Conservation (phyloP, 768 basidiomycete genomes). For the Goffeauzyma gilvescens region DNA sequence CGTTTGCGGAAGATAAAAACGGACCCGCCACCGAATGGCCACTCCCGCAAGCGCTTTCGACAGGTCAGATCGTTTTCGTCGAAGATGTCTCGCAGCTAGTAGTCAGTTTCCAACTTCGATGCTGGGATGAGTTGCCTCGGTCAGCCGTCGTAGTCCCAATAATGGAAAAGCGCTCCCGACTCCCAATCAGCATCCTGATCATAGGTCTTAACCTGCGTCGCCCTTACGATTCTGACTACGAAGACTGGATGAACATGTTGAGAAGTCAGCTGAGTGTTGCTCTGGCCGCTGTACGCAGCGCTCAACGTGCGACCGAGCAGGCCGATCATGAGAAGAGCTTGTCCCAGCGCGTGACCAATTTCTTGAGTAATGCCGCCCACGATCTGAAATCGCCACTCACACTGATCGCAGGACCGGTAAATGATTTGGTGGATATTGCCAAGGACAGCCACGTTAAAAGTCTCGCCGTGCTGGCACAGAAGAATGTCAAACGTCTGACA, state of each 20-base stretch:
- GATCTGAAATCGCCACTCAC: conserved; percentile 26
- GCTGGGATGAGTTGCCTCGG: conserved; percentile 26
- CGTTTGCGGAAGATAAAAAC: not conserved
- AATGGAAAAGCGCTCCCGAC: conserved; percentile 16
- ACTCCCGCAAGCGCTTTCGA: conserved; percentile 19
- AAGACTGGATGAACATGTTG: conserved; percentile 14
- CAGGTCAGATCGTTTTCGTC: conserved; percentile 22
- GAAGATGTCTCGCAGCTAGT: conserved; percentile 20
- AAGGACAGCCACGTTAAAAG: not conserved
- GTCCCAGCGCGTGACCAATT: conserved; percentile 24
- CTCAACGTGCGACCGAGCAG: conserved; percentile 2
- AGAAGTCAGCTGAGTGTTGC: not conserved
- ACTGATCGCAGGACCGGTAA: conserved; percentile 21
- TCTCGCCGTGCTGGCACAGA: conserved; percentile 14
- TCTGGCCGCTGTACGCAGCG: not conserved
- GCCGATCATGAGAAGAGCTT: conserved; percentile 8
- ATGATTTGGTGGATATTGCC: conserved; percentile 17
- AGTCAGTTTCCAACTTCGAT: conserved; percentile 16
- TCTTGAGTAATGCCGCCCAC: conserved; percentile 27
- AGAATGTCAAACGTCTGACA: conserved; percentile 30
- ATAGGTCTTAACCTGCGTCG: conserved; percentile 25
- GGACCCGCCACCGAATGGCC: conserved; percentile 18
- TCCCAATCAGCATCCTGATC: conserved; percentile 23
- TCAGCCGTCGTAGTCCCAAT: conserved; percentile 26
- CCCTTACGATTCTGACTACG: conserved; percentile 24